Evolutionary conservation across 352 stramenopile genomes (phyloP).

Genomic region (Globisporangium okanoganense): DNA sequence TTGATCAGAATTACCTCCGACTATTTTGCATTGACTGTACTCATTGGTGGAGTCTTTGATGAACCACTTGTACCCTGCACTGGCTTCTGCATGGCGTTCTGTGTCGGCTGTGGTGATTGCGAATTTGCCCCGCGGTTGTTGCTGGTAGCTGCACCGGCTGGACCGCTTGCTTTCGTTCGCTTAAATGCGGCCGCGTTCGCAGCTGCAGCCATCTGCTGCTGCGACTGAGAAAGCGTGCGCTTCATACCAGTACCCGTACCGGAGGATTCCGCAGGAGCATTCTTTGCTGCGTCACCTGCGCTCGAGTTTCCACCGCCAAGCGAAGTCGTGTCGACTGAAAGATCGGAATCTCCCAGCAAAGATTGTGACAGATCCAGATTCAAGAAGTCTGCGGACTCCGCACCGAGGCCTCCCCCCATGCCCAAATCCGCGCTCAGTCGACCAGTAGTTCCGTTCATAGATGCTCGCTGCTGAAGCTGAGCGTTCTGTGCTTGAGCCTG

Average conservation of each 20-base stretch:
- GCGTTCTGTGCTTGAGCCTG: constrained; percentile 33
- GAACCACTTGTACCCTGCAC: constrained; percentile 60
- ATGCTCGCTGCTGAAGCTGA: constrained; percentile 33
- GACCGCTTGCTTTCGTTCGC: constrained; percentile 62
- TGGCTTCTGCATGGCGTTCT: constrained; percentile 67
- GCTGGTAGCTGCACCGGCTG: constrained; percentile 15
- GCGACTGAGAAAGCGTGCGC: constrained; percentile 70
- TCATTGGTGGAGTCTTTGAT: constrained; percentile 84
- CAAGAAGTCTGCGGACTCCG: constrained; percentile 75
- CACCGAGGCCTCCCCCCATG: constrained; percentile 33
- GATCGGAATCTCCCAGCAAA: constrained; percentile 59
- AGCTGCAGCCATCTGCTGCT: constrained; percentile 79
- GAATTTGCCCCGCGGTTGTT: constrained; percentile 29
- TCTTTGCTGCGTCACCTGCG: constrained; percentile 30
- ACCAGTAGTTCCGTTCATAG: constrained; percentile 28
- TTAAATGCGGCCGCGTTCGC: constrained; percentile 81
- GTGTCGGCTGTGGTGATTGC: constrained; percentile 47
- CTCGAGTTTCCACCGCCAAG: constrained; percentile 22
- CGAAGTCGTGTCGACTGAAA: constrained; percentile 41
- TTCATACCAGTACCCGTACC: constrained; percentile 46
- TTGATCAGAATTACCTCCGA: constrained; percentile 21
- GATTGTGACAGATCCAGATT: constrained; percentile 76
- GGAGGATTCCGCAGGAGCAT: constrained; percentile 18
- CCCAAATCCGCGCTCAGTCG: constrained; percentile 57
- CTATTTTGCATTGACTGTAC: constrained; percentile 88